These are phyloP conservation scores for Aureobasidium sp. DNA, from an alignment of 2,329 filamentous ascomycete species.

Conservation along the genomic window DNA sequence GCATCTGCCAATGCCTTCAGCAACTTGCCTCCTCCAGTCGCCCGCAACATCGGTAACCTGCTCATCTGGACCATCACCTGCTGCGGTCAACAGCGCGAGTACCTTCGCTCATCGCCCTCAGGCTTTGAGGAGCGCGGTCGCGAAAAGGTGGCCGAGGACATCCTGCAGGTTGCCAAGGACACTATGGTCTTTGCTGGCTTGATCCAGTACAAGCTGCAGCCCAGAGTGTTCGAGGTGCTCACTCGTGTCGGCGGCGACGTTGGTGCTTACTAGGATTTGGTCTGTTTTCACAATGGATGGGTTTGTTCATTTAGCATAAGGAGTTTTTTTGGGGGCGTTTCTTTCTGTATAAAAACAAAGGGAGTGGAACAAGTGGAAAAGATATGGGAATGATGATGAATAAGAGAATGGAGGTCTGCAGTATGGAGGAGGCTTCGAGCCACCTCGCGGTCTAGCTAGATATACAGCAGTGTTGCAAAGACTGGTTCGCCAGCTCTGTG, in stretches of 20 bases:
- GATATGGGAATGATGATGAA: neutral
- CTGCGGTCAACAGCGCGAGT: conserved; percentile 70
- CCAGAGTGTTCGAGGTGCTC: conserved; percentile 79
- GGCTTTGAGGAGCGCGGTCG: conserved; percentile 14
- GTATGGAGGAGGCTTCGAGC: neutral
- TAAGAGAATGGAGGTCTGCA: too few relatives aligned
- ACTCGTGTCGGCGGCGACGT: conserved; percentile 50
- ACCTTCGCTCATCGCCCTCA: conserved; percentile 38
- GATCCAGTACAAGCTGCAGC: conserved; percentile 83
- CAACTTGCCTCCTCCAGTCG: conserved; percentile 68
- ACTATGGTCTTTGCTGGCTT: conserved; percentile 90
- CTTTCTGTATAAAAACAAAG: neutral
- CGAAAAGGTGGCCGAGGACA: conserved; percentile 55
- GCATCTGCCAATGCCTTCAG: conserved; percentile 74
- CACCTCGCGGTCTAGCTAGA: neutral
- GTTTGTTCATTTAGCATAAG: neutral
- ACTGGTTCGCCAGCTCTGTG: neutral
- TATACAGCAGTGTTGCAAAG: neutral
- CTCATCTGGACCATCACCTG: conserved; percentile 90
- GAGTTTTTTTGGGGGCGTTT: neutral
- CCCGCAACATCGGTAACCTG: conserved; percentile 82
- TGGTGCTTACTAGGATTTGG: conserved; percentile 26
- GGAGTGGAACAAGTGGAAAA: neutral
- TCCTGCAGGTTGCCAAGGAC: conserved; percentile 78
- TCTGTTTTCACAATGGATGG: too few relatives aligned